Base-by-base conservation (phyloP, 225 moss, liverwort and hornwort genomes). In the Rhytidiadelphus loreus region DNA sequence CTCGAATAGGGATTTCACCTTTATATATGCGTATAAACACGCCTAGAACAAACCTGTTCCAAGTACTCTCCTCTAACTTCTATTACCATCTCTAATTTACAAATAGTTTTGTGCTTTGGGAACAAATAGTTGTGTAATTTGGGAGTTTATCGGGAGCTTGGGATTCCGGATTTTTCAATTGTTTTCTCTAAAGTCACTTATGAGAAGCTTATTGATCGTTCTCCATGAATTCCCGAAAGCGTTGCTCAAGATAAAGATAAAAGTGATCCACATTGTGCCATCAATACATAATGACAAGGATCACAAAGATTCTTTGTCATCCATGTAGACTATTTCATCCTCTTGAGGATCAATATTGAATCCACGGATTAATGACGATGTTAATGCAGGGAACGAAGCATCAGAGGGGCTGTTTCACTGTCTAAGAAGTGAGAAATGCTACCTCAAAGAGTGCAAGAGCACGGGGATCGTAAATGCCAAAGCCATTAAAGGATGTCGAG, bases 401-500 rank as follows among this genome's bases (percentile, higher is more conserved):
- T 66, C 63, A 25, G 48, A 48, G 62, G 62, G 44, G 2, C 37
- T 37, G 5, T 18, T 50, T 82, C 8, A 82, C 25, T 82, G 13
- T 18, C 52, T 65, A 53, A n/a, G 28, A 83, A 77, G 37, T 85
- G 85, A 88, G 60, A 77, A 84, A 70, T 35, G 91, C 55, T 71
- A 96, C 96, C 91, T 99, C 95, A 87, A 96, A 97, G 73, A 99
- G 91, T 28, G 94, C 89, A 41, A 96, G 91, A 50, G 98, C 98
- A 43, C 97, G 96, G 90, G 95, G 95, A 90, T 99, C 98, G 57
- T 97, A 99, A 44, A 99, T 91, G 41, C 96, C 95, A 59, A 94
- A 94, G 82, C 95, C 96, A 83, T 95, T 93, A 61, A 94, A 66
- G 39, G 93, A 41, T 66, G 90, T 79, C 35, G 90, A 44, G 46